Evolutionary conservation across 2,329 filamentous ascomycete species (phyloP).

Genomic region (Ceratocystiopsis minuta): DNA sequence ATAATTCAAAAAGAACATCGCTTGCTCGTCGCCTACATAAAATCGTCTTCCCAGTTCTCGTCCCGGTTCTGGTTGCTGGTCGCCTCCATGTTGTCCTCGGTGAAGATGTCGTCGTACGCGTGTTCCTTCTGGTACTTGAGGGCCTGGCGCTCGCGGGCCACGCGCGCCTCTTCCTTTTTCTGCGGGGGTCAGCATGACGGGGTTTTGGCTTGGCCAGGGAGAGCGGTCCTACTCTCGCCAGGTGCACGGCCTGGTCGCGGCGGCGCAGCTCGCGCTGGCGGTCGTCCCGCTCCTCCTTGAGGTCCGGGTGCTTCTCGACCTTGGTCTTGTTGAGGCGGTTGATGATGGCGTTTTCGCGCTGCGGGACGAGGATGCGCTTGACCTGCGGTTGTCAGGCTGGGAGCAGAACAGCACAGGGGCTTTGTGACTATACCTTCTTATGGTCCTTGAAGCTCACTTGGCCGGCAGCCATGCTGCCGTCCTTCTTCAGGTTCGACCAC

Average conservation of each 20-base stretch:
- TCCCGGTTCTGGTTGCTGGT: constrained; percentile 75
- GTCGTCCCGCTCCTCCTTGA: constrained; percentile 67
- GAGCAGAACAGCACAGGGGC: no score
- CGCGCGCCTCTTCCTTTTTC: constrained; percentile 58
- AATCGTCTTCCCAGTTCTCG: constrained; percentile 72
- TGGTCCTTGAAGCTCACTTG: constrained; percentile 90
- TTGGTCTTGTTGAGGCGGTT: constrained; percentile 98
- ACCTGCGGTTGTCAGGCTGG: constrained; percentile 29
- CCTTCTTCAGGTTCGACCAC: constrained; percentile 86
- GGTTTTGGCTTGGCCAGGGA: not conserved
- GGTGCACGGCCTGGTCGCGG: constrained; percentile 45
- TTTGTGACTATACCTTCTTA: constrained; percentile 33
- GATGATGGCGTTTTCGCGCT: constrained; percentile 76
- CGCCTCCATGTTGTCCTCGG: constrained; percentile 57
- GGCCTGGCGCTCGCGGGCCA: constrained; percentile 67
- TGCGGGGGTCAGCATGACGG: constrained; percentile 19
- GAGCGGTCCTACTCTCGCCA: constrained; percentile 36
- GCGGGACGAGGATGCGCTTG: constrained; percentile 60
- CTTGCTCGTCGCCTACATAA: constrained; percentile 44
- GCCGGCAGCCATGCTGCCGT: constrained; percentile 85
- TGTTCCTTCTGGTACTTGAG: constrained; percentile 95
- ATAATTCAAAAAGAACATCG: no score
- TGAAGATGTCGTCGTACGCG: constrained; percentile 85
- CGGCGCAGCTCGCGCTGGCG: constrained; percentile 52
- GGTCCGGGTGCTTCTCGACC: constrained; percentile 70